Conservation (phyloP, 2,329 filamentous ascomycete genomes). For the Penicillium capsulatum region DNA sequence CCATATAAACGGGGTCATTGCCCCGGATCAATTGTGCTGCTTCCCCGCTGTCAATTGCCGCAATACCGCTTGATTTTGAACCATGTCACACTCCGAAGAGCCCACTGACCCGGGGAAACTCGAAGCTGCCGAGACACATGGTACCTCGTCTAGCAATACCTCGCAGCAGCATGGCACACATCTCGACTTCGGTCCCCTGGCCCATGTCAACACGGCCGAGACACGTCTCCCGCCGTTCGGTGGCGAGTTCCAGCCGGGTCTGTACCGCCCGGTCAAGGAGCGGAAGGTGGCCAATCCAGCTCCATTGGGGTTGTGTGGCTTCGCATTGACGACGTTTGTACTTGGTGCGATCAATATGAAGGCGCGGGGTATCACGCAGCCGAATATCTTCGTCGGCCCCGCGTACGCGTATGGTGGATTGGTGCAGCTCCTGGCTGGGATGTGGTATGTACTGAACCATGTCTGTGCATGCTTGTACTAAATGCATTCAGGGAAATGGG, state of each 20-base stretch:
- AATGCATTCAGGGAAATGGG: constrained; percentile 65
- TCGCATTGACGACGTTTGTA: constrained; percentile 73
- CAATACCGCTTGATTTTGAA: too few species aligned
- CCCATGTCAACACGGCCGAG: constrained; percentile 38
- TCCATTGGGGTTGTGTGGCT: constrained; percentile 66
- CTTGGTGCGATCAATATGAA: constrained; percentile 66
- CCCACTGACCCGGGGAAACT: constrained; percentile 1
- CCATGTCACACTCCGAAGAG: constrained; percentile 2
- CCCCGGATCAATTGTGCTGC: too few species aligned
- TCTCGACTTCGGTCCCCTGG: constrained; percentile 39
- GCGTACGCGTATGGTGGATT: constrained; percentile 69
- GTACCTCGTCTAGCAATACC: not conserved
- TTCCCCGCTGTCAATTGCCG: not conserved
- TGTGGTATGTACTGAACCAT: constrained; percentile 58
- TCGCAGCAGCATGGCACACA: constrained; percentile 1
- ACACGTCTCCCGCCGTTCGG: constrained; percentile 54
- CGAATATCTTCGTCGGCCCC: constrained; percentile 61
- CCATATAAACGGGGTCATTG: too few species aligned
- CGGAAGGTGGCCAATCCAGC: constrained; percentile 71
- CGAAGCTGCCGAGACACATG: constrained; percentile 2
- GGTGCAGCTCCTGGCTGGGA: constrained; percentile 70
- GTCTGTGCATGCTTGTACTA: not conserved
- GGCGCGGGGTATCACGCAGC: constrained; percentile 52
- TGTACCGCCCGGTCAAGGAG: constrained; percentile 54
- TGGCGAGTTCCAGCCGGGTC: constrained; percentile 64